Evolutionary conservation across 2,329 filamentous ascomycete species (phyloP), one percentile per base, ranked within the genome.

Genomic region (Monilinia aucupariae): DNA sequence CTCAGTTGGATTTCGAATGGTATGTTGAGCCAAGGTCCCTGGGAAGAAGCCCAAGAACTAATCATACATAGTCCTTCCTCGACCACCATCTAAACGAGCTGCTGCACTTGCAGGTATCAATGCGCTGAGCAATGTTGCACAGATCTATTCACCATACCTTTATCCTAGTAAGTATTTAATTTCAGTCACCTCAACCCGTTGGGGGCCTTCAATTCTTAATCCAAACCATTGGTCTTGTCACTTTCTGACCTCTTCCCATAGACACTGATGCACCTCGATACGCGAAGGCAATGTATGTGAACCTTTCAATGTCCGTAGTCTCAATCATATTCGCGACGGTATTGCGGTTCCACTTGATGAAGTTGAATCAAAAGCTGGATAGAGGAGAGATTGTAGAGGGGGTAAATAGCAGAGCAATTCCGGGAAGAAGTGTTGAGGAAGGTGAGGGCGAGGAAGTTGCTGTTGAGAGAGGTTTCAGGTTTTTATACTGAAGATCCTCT

Each of bases 1-100:
- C 78, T 89, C 7, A 81, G 85, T 10, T 92, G 89, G 89, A 90
- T 92, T 67, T 85, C 82, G 61, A 90, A 88, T 72, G 60, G 58
- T 61, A 43, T 12, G 25, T 61, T 34, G 12, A 3, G 39, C n/a
- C 15, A 20, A 22, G 3, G 13, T 3, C 15, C 12, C 48, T 22
- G 13, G 9, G 20, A 5, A 52, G 12, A 22, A 37, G 25, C 17
- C 13, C 41, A 13, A 34, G 2, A 6, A 58, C 58, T 60, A 60
- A 60, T 32, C 8, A 39, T 13, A n/a, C 9, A 25, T 22, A 61
- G 58, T 86, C 1, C 80, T 68, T 48, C 66, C 67, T 13, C 61
- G 67, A n/a, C 67, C 67, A 39, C 64, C 66, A 34, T 65, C 66
- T 7, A 68, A 68, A 43, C 64, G 67, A 30, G 67, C 67, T 20